phyloP scores from a whole-genome alignment of 2,329 filamentous ascomycete species.

The Botrytis sinoallii region DNA sequence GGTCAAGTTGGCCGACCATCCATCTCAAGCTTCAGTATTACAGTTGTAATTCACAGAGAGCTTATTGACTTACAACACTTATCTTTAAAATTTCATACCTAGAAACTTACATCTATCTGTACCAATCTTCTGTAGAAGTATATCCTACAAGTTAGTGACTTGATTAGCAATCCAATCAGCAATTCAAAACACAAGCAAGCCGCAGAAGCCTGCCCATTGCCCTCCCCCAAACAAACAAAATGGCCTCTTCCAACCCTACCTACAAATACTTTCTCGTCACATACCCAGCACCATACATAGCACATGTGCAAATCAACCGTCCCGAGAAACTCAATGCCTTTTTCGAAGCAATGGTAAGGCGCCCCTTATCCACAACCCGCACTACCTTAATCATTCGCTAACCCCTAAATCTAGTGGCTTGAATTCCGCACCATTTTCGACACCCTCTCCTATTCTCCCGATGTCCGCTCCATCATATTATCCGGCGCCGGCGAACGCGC shows the following conservation, averaged over 20 bases:
- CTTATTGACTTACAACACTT: not conserved
- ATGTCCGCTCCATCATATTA: slow-evolving; percentile 74
- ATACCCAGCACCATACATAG: slow-evolving; percentile 69
- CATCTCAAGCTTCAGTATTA: not conserved
- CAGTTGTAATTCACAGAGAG: not conserved
- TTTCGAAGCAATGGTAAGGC: slow-evolving; percentile 61
- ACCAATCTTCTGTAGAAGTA: not conserved
- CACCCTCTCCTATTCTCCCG: slow-evolving; percentile 66
- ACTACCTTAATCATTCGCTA: not conserved
- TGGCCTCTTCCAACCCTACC: slow-evolving; percentile 20
- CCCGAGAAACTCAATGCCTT: slow-evolving; percentile 87
- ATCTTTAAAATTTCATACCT: not conserved
- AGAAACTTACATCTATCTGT: not conserved
- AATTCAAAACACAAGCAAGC: not conserved
- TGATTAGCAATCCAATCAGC: not conserved
- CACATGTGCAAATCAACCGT: slow-evolving; percentile 90
- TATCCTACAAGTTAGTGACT: not conserved
- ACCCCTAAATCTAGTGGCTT: slow-evolving; percentile 53
- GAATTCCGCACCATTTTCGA: slow-evolving; percentile 73
- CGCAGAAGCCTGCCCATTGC: not conserved
- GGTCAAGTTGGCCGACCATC: not conserved
- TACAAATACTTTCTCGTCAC: slow-evolving; percentile 53
- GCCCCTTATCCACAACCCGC: not conserved
- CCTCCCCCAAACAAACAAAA: slow-evolving; percentile 4
- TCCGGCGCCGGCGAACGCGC: slow-evolving; percentile 78